Evolutionary conservation across 1,139 yeast species (phyloP), one percentile per base, ranked within the genome.

Genomic region (Diutina rugosa): DNA sequence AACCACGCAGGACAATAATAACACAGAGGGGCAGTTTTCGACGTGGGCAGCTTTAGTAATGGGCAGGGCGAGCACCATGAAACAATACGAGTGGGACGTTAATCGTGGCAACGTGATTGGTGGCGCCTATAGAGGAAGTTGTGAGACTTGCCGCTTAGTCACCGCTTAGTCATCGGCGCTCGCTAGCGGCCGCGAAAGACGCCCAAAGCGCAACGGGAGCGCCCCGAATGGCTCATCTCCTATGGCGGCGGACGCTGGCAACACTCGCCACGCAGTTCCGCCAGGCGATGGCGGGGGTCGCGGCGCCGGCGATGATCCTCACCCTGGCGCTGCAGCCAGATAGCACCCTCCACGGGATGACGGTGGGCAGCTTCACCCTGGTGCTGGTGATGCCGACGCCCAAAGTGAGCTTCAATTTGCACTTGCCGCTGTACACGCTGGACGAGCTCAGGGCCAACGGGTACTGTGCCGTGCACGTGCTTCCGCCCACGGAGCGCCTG

Each of bases 341-440:
- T 46, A 26, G 8, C 47, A 57, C 21, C 57, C 67, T 73, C 55
- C 85, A 80, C 63, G 97, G 97, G 0, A 82, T 88, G 75, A 88
- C 97, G 0, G 71, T 90, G 3, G 85, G 95, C 1, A 87, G 96
- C 0, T 89, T 88, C 48, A 80, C 89, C 18, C 89, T 96, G 1
- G 70, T 90, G 14, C 82, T 95, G 1, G 79, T 88, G 41, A 74
- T 77, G 56, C 97, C 97, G 0, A 72, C 72, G 14, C 95, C 96
- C 1, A 68, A 88, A 57, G 66, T 90, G 2, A 93, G 87, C 63
- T 90, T 90, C 70, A 90, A 90, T 65, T 72, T 90, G 56, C 95
- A 88, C 69, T 71, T 84, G 32, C 97, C 97, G 0, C 87, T 96
- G 6, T 78, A 84, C 55, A 90, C 97, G 0, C 84, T 95, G 0